phyloP scores from a whole-genome alignment of 805 yeast species.

The Saturnispora dispora region DNA sequence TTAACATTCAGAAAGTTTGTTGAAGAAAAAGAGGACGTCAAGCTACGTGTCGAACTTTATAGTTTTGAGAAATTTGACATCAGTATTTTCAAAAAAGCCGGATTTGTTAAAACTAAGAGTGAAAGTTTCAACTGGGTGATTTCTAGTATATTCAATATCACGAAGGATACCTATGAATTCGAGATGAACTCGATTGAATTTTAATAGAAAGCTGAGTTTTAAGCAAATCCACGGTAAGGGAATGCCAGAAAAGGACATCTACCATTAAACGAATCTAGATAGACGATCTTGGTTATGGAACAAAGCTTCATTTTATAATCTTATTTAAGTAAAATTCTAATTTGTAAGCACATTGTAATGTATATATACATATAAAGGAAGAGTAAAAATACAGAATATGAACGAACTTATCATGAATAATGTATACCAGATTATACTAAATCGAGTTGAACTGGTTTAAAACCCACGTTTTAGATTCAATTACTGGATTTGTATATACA shows the following conservation, averaged over 20 bases:
- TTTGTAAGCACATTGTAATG: no score
- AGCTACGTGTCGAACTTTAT: slow-evolving; percentile 23
- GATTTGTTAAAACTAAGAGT: slow-evolving; percentile 30
- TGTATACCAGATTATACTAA: no score
- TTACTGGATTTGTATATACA: neutral
- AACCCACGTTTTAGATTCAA: no score
- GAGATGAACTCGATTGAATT: slow-evolving; percentile 12
- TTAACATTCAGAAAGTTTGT: slow-evolving; percentile 7
- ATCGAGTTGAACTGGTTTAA: no score
- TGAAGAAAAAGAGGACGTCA: slow-evolving; percentile 27
- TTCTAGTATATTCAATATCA: slow-evolving; percentile 15
- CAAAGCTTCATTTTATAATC: no score
- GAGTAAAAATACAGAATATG: no score
- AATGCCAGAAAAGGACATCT: neutral
- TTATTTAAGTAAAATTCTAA: no score
- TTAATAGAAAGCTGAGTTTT: neutral
- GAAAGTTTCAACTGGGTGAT: slow-evolving; percentile 9
- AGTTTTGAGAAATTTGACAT: slow-evolving; percentile 41
- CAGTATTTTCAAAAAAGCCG: slow-evolving; percentile 30
- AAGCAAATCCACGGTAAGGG: neutral
- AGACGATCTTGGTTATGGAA: no score
- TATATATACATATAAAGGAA: no score
- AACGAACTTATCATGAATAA: no score
- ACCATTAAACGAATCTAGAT: no score
- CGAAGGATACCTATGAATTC: slow-evolving; percentile 16